phyloP scores from a whole-genome alignment of 140 eudicot species.

The Senecio squalidus region DNA sequence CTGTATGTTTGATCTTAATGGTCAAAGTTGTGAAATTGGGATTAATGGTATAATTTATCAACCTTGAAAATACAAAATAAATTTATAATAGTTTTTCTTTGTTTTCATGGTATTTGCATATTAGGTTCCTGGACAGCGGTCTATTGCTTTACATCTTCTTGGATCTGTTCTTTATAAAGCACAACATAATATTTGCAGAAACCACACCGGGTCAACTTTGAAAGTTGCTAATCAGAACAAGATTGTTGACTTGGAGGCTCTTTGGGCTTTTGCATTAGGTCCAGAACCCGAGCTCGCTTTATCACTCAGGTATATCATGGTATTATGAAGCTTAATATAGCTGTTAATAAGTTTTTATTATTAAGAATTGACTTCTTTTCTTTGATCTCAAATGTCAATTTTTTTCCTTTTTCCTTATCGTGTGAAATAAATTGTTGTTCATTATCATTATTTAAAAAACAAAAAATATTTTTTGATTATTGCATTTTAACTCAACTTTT shows the following conservation, averaged over 20 bases:
- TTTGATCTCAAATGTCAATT: not conserved
- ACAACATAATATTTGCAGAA: slow-evolving; percentile 35
- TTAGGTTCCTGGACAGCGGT: slow-evolving; percentile 89
- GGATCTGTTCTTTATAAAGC: slow-evolving; percentile 78
- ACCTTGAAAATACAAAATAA: slow-evolving; percentile 7
- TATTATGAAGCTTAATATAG: not conserved
- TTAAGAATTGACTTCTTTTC: not conserved
- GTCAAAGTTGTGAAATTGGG: not conserved
- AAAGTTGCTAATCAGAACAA: slow-evolving; percentile 27
- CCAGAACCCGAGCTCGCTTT: slow-evolving; percentile 98
- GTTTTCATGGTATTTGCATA: slow-evolving; percentile 18
- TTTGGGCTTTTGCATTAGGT: slow-evolving; percentile 93
- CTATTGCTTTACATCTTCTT: slow-evolving; percentile 82
- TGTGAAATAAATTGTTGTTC: not conserved
- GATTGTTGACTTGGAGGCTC: slow-evolving; percentile 82
- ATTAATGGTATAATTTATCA: not conserved
- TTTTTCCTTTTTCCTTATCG: not conserved
- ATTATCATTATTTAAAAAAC: not conserved
- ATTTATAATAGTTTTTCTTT: not conserved
- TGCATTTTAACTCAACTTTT: not conserved
- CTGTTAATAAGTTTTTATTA: not conserved
- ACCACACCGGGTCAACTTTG: slow-evolving; percentile 34
- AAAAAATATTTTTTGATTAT: not conserved
- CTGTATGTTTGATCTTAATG: slow-evolving; percentile 11
- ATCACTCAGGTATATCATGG: slow-evolving; percentile 53